Evolutionary conservation across 768 basidiomycete species (phyloP).

Genomic region (Sutorius australiensis): DNA sequence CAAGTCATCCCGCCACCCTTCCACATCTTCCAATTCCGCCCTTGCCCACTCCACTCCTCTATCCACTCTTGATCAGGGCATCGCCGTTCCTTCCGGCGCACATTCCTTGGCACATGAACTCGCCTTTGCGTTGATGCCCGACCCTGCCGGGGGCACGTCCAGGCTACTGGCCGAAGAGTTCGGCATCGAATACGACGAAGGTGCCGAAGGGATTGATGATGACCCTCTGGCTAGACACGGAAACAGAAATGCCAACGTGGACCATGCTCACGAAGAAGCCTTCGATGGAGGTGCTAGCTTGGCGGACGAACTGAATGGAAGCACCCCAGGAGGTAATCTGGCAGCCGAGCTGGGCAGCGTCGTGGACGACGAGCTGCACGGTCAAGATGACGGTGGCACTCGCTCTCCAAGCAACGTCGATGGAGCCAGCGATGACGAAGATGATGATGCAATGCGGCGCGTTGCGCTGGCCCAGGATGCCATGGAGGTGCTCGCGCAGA

Average conservation of each 20-base stretch:
- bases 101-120: constrained; percentile 85
- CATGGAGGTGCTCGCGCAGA: constrained; percentile 67
- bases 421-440: constrained; percentile 23
- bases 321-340: constrained; percentile 16
- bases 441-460: constrained; percentile 25
- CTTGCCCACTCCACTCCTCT: constrained; percentile 27
- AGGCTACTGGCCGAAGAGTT: constrained; percentile 83
- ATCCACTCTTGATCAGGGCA: constrained; percentile 31
- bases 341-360: constrained; percentile 24
- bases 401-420: constrained; percentile 11
- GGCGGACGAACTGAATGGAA: constrained; percentile 39
- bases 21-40: constrained; percentile 16
- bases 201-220: constrained; percentile 71
- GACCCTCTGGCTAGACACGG: constrained; percentile 24
- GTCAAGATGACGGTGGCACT: constrained; percentile 11
- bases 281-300: constrained; percentile 34
- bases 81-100: constrained; percentile 28
- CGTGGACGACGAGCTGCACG: constrained; percentile 16
- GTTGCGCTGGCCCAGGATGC: constrained; percentile 46
- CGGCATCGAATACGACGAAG: constrained; percentile 86
- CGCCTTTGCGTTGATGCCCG: constrained; percentile 83
- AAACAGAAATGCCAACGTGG: constrained; percentile 25
- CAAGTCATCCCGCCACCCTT: constrained; percentile 30
- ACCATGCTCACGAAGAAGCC: constrained; percentile 31
- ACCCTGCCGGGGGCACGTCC: constrained; percentile 67